These are phyloP conservation scores for Aspergillus sp. DNA, from an alignment of 2,329 filamentous ascomycete genomes.

Conservation along the genomic window DNA sequence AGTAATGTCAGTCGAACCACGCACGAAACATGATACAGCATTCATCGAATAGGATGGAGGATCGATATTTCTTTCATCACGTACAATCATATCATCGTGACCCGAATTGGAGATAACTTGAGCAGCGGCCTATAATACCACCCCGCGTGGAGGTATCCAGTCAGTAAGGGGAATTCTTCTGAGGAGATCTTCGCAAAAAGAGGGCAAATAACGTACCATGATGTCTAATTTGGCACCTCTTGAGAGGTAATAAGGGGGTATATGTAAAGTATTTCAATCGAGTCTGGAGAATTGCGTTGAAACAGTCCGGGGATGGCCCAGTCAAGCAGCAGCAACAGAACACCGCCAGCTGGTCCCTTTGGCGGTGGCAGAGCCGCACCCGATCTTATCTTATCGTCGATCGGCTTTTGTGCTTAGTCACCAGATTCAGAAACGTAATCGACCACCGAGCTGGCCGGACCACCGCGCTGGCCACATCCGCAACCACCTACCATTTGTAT, in stretches of 20 bases:
- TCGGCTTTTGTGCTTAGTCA: slow-evolving; percentile 6
- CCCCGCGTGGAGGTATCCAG: slow-evolving; percentile 8
- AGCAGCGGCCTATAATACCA: slow-evolving; percentile 44
- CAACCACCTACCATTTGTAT: too few relatives aligned
- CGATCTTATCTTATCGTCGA: slow-evolving; percentile 25
- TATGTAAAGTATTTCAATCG: not conserved
- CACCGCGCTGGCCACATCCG: too few relatives aligned
- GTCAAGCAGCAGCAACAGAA: slow-evolving; percentile 11
- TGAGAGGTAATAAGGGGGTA: not conserved
- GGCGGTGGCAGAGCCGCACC: slow-evolving; percentile 9
- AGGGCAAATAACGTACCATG: slow-evolving; percentile 15
- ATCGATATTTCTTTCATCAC: slow-evolving; percentile 31
- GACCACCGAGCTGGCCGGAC: too few relatives aligned
- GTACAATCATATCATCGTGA: slow-evolving; percentile 99
- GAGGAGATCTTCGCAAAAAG: not conserved
- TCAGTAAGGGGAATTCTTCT: slow-evolving; percentile 1
- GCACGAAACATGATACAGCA: not conserved
- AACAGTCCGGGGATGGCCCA: slow-evolving; percentile 3
- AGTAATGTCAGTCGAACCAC: slow-evolving; percentile 1
- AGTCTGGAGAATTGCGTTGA: not conserved
- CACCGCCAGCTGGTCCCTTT: slow-evolving; percentile 23
- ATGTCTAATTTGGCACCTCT: slow-evolving; percentile 8
- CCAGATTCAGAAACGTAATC: not conserved
- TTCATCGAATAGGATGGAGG: not conserved
- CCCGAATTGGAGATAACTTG: slow-evolving; percentile 78